Base-by-base conservation (phyloP, 768 basidiomycete genomes). In the Suillus discolor region DNA sequence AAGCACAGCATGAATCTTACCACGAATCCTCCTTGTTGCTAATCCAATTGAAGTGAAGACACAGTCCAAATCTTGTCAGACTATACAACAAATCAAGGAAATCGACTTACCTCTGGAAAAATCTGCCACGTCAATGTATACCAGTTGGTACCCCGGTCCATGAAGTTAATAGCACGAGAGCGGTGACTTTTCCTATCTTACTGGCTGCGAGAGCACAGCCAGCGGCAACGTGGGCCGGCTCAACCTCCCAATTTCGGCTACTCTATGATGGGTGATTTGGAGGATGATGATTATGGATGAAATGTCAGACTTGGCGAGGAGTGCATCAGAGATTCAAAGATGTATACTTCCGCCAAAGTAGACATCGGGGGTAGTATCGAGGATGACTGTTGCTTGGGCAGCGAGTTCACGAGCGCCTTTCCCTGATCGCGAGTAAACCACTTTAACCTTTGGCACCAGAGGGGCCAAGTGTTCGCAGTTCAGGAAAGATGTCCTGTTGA, bases 21-120 rank as follows among this genome's bases (percentile, higher is more conserved):
- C 79, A 94, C 70, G 79, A 94, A 96, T 39, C 92, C 93, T 47
- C 91, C 91, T 80, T 91, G 90, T 70, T 90, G 90, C 88, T n/a
- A n/a, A n/a, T n/a, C n/a, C n/a, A n/a, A n/a, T n/a, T 91, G 18
- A 41, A 8, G 16, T 38, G 57, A 18, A 39, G 8, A n/a, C 54
- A 20, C 4, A 3, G 36, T 13, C 23, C 49, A 39, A 57, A 16
- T 65, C 41, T 54, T 25, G 51, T 71, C 51, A 62, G 55, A 54
- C 64, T 39, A 53, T 2, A 36, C 39, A 61, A 34, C 20, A 25
- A 15, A 20, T 57, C 23, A 61, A 67, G 44, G 54, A 57, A 53
- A 57, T 41, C 16, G 18, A 31, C 88, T 71, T 70, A 91, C 91
- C 67, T 93, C 91, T 28, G 94, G 93, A 59, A 90, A 79, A 2